Evolutionary conservation across 208 protist species (phyloP).

Genomic region (Tritrichomonas musculus): DNA sequence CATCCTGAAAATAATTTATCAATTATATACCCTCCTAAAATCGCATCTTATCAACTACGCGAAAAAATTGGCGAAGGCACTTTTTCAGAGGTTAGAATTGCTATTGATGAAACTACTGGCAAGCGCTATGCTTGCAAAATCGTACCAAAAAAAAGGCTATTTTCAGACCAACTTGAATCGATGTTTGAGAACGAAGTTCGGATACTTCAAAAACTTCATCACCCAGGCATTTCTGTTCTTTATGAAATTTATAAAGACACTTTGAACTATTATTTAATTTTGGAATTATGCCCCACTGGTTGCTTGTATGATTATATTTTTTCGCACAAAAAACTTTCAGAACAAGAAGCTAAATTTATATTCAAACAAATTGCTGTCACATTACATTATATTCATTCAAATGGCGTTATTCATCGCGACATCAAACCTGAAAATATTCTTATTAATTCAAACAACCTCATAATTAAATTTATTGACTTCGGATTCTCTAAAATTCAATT

Average conservation of each 20-base stretch:
- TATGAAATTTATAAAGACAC: background rate
- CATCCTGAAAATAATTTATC: too few species aligned
- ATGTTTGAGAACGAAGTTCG: background rate
- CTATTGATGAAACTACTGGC: background rate
- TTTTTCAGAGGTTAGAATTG: background rate
- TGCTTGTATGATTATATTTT: slow-evolving; percentile 26
- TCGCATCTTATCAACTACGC: background rate
- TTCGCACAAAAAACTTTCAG: background rate
- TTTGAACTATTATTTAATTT: background rate
- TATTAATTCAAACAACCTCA: background rate
- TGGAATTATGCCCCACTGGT: slow-evolving; percentile 2
- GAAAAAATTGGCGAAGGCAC: background rate
- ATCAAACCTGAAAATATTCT: slow-evolving; percentile 25
- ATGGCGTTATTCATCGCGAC: slow-evolving; percentile 9
- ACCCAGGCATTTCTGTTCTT: background rate
- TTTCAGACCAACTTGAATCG: too few species aligned
- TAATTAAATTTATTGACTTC: background rate
- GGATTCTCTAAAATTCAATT: background rate
- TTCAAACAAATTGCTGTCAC: slow-evolving; percentile 22
- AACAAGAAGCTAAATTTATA: background rate
- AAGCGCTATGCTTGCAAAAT: background rate
- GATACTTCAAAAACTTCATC: background rate
- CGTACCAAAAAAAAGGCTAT: background rate
- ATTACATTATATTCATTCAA: background rate
- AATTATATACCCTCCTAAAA: too few species aligned